Evolutionary conservation across 768 basidiomycete species (phyloP), one percentile per base, ranked within the genome.

Genomic region (Tubosaeta sp.): DNA sequence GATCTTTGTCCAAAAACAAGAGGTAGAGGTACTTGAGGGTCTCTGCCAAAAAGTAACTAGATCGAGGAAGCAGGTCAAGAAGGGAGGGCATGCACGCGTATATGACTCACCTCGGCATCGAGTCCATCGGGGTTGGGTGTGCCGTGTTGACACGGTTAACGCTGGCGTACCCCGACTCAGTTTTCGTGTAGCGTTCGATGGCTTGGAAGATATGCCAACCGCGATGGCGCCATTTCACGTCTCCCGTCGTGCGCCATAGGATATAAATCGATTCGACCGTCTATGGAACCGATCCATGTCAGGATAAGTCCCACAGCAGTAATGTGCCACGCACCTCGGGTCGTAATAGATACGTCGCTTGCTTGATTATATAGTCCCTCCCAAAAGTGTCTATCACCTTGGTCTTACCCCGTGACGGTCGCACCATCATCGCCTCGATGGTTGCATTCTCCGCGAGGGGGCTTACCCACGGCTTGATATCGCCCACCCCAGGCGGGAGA

Each of bases 11-110:
- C 39, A 67, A 70, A 63, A 88, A 90, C 65, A 87, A 66, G 19
- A 90, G 71, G 64, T 85, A 84, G 44, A 87, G 73, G 61, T 90
- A 88, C 66, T 87, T 87, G 51, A 88, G 70, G 54, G 80, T 82
- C 59, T 81, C 79, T 2, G 81, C 79, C 25, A 80, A 65, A 67
- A 80, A 78, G 65, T 74, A 81, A 49, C 79, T 79, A 25, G 11
- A 16, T 12, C 22, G 12, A n/a, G 10, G 25, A 27, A 27, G 14
- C 4, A 10, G 25, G n/a, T 8, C 1, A 8, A 8, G 16, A 27
- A 14, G n/a, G n/a, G 3, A 27, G 27, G 36, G 21, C 35, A 16
- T 12, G 21, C 4, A 11, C 8, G 22, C 27, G 8, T 21, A 9
- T 39, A 21, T 12, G 13, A 61, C 78, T 48, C 44, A 85, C 86